These are phyloP conservation scores for Smallanthus sonchifolius DNA, from an alignment of 129 eudicot genomes.

Conservation along the genomic window DNA sequence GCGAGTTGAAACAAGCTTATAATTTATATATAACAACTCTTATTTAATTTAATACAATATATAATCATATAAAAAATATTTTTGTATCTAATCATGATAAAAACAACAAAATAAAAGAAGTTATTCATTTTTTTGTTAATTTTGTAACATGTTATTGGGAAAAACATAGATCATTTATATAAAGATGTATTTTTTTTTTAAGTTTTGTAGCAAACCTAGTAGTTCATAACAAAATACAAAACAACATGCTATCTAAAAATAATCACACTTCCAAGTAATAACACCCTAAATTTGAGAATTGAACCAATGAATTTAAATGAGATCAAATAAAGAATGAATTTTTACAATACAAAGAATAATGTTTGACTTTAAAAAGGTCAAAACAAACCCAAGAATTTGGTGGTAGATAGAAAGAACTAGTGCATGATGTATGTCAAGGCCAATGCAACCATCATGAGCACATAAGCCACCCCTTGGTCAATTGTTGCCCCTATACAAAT, in stretches of 20 bases:
- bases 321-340: background rate
- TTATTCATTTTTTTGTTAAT: too few relatives aligned
- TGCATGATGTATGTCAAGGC: slow-evolving; percentile 42
- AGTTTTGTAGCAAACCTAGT: background rate
- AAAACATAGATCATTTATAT: too few relatives aligned
- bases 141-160: too few relatives aligned
- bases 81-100: too few relatives aligned
- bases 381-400: slow-evolving; percentile 18
- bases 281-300: slow-evolving; percentile 2
- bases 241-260: background rate
- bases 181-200: too few relatives aligned
- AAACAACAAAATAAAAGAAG: too few relatives aligned
- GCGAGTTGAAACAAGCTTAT: too few relatives aligned
- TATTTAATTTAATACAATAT: too few relatives aligned
- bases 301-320: background rate
- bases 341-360: slow-evolving; percentile 26
- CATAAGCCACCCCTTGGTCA: slow-evolving; percentile 43
- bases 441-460: slow-evolving; percentile 37
- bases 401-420: slow-evolving; percentile 7
- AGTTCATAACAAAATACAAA: background rate
- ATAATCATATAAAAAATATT: too few relatives aligned
- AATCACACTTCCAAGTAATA: background rate
- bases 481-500: slow-evolving; percentile 28
- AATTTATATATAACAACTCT: too few relatives aligned
- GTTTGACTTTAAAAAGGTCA: slow-evolving; percentile 14